Evolutionary conservation across 1,284 basidiomycete species (phyloP).

Genomic region (Gymnopus androsaceus): DNA sequence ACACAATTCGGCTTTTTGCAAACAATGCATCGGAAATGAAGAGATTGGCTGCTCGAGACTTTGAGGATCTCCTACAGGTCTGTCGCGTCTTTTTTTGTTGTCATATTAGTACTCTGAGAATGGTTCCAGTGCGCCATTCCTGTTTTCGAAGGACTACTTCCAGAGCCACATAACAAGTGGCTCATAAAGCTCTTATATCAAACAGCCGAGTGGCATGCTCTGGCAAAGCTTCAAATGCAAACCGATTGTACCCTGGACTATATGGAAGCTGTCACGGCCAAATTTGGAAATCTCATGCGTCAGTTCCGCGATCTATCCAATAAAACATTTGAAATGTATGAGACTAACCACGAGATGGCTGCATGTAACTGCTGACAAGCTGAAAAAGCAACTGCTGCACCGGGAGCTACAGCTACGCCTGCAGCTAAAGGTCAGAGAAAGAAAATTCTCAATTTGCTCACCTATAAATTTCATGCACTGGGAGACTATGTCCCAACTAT

Average conservation of each 20-base stretch:
- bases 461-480: constrained; percentile 15
- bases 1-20: constrained; percentile 29
- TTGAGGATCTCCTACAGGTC: constrained; percentile 30
- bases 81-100: too few relatives aligned
- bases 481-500: constrained; percentile 10
- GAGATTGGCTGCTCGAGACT: constrained; percentile 30
- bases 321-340: background rate
- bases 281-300: constrained; percentile 10
- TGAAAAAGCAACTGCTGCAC: background rate
- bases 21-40: constrained; percentile 32
- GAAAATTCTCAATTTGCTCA: constrained; percentile 7
- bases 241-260: constrained; percentile 22
- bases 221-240: constrained; percentile 22
- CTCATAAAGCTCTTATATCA: constrained; percentile 26
- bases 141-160: constrained; percentile 31
- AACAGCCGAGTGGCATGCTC: constrained; percentile 13
- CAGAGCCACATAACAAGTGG: constrained; percentile 20
- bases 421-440: background rate
- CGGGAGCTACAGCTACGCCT: background rate
- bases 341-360: background rate
- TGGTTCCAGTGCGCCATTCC: constrained; percentile 36
- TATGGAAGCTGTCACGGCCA: background rate
- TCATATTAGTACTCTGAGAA: too few relatives aligned
- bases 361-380: constrained; percentile 7
- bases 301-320: background rate